Evolutionary conservation across 306 rosid genomes (phyloP).

Genomic region (Fagus crenata): DNA sequence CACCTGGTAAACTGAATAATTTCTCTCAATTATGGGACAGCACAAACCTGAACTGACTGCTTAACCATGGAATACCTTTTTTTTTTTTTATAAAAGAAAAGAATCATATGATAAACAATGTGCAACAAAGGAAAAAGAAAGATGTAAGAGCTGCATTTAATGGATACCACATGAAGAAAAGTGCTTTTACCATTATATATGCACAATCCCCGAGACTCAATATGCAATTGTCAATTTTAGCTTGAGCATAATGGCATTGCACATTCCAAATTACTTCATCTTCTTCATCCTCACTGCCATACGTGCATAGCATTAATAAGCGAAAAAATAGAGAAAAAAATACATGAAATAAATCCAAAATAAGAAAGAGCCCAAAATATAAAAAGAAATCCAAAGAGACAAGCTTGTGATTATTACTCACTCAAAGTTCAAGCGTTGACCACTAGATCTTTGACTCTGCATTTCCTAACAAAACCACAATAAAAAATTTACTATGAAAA

Average conservation of each 20-base stretch:
- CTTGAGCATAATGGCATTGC: conserved; percentile 78
- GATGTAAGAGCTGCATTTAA: background rate
- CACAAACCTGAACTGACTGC: background rate
- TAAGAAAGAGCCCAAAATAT: background rate
- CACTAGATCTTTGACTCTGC: conserved; percentile 58
- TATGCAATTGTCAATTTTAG: conserved; percentile 48
- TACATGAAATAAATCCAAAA: conserved; percentile 15
- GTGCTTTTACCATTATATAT: conserved; percentile 58
- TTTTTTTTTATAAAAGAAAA: background rate
- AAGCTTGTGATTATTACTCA: conserved; percentile 41
- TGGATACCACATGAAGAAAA: background rate
- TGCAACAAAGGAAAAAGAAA: conserved; percentile 13
- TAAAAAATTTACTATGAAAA: background rate
- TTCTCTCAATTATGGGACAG: no score
- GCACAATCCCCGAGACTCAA: conserved; percentile 88
- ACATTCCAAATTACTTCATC: conserved; percentile 71
- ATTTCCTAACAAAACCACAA: conserved; percentile 36
- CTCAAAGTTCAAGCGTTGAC: conserved; percentile 43
- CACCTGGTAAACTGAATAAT: no score
- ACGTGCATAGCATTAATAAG: conserved; percentile 21
- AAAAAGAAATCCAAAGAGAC: background rate
- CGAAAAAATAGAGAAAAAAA: conserved; percentile 10
- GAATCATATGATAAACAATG: background rate
- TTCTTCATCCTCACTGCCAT: conserved; percentile 68
- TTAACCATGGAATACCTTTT: background rate